phyloP scores from a whole-genome alignment of 2,329 filamentous ascomycete species.

The Paraconiothyrium brasiliense region DNA sequence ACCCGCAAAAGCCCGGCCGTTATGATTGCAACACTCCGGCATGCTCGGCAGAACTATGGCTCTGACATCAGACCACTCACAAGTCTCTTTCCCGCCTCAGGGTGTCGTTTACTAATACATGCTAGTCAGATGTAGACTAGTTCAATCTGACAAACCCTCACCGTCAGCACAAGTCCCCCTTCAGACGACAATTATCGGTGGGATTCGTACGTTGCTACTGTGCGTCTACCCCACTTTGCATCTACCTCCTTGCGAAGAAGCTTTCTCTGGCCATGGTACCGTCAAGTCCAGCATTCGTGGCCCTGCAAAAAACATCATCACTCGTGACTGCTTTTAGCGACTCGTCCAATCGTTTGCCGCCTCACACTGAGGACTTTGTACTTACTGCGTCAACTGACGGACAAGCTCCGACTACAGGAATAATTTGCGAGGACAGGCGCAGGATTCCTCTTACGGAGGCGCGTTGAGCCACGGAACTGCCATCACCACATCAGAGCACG shows the following conservation, averaged over 20 bases:
- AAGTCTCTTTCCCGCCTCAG: not conserved
- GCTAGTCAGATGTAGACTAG: conserved; percentile 1
- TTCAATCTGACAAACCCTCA: conserved; percentile 8
- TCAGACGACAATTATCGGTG: conserved; percentile 8
- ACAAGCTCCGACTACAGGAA: not conserved
- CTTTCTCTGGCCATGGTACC: not conserved
- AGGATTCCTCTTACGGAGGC: not conserved
- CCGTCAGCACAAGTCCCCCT: conserved; percentile 10
- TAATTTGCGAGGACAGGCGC: not conserved
- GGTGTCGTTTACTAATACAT: not conserved
- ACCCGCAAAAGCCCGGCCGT: not conserved
- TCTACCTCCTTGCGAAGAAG: conserved; percentile 2
- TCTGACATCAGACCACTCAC: conserved; percentile 10
- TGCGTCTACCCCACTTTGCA: conserved; percentile 3
- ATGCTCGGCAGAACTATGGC: not conserved
- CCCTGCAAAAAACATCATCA: conserved; percentile 6
- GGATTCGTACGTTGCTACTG: not conserved
- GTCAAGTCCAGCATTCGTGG: not conserved
- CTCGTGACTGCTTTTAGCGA: not conserved
- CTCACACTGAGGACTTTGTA: not conserved
- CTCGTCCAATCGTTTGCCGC: not conserved
- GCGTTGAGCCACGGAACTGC: not conserved
- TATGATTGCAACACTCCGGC: not conserved
- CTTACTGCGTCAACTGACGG: not conserved
- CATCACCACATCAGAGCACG: not conserved